Conservation (phyloP, 2,329 filamentous ascomycete genomes). For the Aspergillus cejpii region DNA sequence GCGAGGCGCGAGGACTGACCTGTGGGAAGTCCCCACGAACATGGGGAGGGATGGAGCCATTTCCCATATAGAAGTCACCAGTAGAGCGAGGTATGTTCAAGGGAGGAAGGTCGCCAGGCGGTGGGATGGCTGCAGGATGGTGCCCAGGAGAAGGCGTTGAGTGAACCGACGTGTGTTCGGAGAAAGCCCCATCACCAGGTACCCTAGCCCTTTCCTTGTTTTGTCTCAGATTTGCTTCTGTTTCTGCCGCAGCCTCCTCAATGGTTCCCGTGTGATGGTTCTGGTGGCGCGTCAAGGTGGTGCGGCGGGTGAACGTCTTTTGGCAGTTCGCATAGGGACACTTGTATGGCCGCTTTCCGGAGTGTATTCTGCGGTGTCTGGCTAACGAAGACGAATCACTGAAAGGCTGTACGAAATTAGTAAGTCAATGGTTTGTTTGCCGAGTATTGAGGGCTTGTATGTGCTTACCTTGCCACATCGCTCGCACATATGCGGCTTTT, state of each 20-base stretch:
- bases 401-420: constrained; percentile 60
- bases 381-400: constrained; percentile 93
- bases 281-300: constrained; percentile 89
- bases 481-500: constrained; percentile 98
- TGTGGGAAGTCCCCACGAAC: constrained; percentile 68
- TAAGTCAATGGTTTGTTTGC: not conserved
- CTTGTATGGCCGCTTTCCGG: constrained; percentile 92
- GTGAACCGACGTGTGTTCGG: constrained; percentile 41
- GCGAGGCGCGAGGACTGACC: constrained; percentile 60
- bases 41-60: constrained; percentile 73
- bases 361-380: constrained; percentile 88
- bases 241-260: constrained; percentile 84
- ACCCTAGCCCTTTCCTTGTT: constrained; percentile 35
- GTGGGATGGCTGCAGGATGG: constrained; percentile 67
- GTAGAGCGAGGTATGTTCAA: constrained; percentile 61
- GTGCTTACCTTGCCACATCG: constrained; percentile 80
- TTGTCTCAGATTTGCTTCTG: constrained; percentile 71
- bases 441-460: not conserved
- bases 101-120: constrained; percentile 65
- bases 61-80: constrained; percentile 72
- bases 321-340: constrained; percentile 96
- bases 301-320: constrained; percentile 95
- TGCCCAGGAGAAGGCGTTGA: constrained; percentile 79
- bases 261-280: constrained; percentile 94
- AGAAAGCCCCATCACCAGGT: constrained; percentile 39